phyloP scores from a whole-genome alignment of 768 basidiomycete genomes.

The Fibroporia radiculosa region DNA sequence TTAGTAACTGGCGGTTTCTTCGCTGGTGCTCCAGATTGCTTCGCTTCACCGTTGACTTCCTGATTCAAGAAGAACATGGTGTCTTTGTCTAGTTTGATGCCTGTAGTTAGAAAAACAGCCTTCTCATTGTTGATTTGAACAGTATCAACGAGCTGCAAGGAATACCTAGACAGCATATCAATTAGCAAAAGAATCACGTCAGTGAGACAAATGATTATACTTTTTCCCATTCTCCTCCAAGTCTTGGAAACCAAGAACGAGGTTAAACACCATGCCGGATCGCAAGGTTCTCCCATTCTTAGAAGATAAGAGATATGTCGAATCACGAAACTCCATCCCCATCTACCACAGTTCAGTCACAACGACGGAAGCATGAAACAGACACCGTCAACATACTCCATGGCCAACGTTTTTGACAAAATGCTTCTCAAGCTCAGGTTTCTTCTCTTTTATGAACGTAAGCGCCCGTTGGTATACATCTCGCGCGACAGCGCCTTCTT shows the following conservation, averaged over 20 bases:
- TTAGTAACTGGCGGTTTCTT: conserved; percentile 42
- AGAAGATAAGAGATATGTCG: conserved; percentile 68
- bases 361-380: neutral
- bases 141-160: conserved; percentile 84
- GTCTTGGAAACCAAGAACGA: conserved; percentile 81
- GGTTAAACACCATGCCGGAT: conserved; percentile 78
- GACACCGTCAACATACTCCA: conserved; percentile 45
- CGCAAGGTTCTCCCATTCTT: conserved; percentile 71
- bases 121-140: conserved; percentile 66
- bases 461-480: conserved; percentile 80
- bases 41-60: conserved; percentile 49
- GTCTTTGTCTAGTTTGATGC: conserved; percentile 77
- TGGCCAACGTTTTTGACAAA: conserved; percentile 90
- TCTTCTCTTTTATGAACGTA: conserved; percentile 64
- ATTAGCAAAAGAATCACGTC: neutral
- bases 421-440: conserved; percentile 72
- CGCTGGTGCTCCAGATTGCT: conserved; percentile 45
- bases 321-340: conserved; percentile 93
- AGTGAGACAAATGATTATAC: conserved; percentile 32
- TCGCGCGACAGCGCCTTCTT: conserved; percentile 66
- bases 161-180: conserved; percentile 49
- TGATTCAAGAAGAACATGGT: conserved; percentile 78
- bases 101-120: conserved; percentile 71
- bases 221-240: conserved; percentile 75
- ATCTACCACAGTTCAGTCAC: conserved; percentile 42